Evolutionary conservation across 129 eudicot species (phyloP), one percentile per base, ranked within the genome.

Genomic region (Glebionis coronaria): DNA sequence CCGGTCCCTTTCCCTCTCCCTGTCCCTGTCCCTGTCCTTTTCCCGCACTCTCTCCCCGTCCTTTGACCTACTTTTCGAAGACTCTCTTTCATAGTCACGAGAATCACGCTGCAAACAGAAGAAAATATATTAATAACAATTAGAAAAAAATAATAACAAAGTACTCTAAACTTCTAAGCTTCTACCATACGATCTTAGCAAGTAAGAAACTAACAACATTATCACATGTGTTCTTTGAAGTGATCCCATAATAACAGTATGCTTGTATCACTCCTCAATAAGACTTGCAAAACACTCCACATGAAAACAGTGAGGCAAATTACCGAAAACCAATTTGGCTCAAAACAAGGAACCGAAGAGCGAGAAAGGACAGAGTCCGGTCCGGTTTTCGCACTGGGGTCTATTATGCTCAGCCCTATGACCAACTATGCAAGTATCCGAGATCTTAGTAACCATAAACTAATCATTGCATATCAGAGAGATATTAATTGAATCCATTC

Each of bases 51-150:
- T 79, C 53, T 85, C 91, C 73, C 82, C 85, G 15, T 85, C 96
- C 79, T 80, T 91, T 15, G 88, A 95, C 81, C 87, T 77, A 72
- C 94, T 91, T 71, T 67, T 91, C 23, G 88, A 80, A 54, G 91
- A 88, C 76, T 76, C 95, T 65, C 76, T 83, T 52, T 86, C 96
- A 67, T 49, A 42, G 57, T 85, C 96, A 49, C 72, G 82, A 63
- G 89, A 79, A 61, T 59, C 79, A 70, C 75, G 90, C 95, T 85
- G 86, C 84, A 78, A 63, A 67, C 14, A 14, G 15, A 35, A 68
- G 2, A 63, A 0, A 21, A 68, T 59, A 49, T 16, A 57, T 65
- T 44, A 59, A 18, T 13, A 62, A 20, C 25, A 52, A 70, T 6
- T 27, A 27, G 12, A 49, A 1, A n/a, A 65, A 2, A 49, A 49